Base-by-base conservation (phyloP, 1,284 basidiomycete genomes). In the Pholiota adiposa region DNA sequence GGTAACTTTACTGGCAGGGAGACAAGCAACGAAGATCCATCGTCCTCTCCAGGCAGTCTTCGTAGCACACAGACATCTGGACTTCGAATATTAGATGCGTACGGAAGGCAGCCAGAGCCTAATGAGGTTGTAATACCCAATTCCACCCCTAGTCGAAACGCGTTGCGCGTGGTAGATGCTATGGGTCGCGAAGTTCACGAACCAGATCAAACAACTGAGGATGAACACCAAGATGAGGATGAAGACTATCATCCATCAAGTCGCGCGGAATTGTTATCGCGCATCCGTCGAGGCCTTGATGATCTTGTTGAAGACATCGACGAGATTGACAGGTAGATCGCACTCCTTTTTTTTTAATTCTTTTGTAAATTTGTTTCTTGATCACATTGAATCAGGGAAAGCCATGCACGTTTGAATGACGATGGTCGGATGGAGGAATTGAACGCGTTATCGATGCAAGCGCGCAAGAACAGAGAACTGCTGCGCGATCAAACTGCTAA, bases 101-200 rank as follows among this genome's bases (percentile, higher is more conserved):
- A 79, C 67, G 86, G 86, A 14, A 74, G 80, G 38, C 79, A 79
- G 51, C 64, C 65, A 61, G 59, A 61, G 9, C 12, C 59, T 7
- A 21, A 34, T 40, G 54, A 53, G 50, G 29, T 54, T 49, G 31
- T 54, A 56, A 53, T 36, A 63, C 33, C 44, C 38, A 31, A 57
- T 43, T 9, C 41, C 4, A 51, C 52, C 18, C 57, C 56, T 12
- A 79, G 62, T 54, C 79, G 70, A 66, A 82, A 79, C 64, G 66
- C 72, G 21, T 77, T 89, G 40, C 82, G 86, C 43, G 75, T 90
- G 44, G 80, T 89, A 33, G 89, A 92, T 68, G 85, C 86, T 1
- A 85, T 88, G 83, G 89, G 87, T 9, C 79, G 77, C 57, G 83
- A 85, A 63, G 76, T 89, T 27, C 76, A 81, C 8, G 76, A 82